These are phyloP conservation scores for Nemania abortiva DNA, from an alignment of 2,329 filamentous ascomycete genomes.

Conservation along the genomic window DNA sequence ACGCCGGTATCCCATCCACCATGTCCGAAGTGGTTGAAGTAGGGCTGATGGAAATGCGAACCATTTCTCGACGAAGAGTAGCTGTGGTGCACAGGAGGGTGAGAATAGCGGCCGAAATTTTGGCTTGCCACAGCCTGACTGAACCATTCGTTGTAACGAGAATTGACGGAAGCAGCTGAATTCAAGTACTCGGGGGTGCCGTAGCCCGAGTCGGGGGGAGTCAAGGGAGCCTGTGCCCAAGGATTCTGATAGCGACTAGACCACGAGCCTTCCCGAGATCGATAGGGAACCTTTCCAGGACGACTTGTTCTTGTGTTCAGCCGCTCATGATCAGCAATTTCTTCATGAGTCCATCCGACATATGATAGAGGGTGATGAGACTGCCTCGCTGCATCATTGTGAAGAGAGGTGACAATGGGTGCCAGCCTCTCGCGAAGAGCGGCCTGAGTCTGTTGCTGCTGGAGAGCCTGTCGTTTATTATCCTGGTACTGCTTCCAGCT, in stretches of 20 bases:
- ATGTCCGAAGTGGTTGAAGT: slow-evolving; percentile 64
- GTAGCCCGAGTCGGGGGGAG: slow-evolving; percentile 72
- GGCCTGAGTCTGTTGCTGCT: slow-evolving; percentile 56
- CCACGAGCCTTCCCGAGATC: slow-evolving; percentile 60
- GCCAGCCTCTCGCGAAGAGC: slow-evolving; percentile 63
- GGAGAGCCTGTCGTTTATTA: slow-evolving; percentile 57
- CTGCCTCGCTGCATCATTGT: slow-evolving; percentile 53
- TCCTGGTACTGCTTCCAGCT: slow-evolving; percentile 71
- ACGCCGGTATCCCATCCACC: slow-evolving; percentile 64
- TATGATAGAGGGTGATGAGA: slow-evolving; percentile 55
- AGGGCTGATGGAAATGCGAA: slow-evolving; percentile 57
- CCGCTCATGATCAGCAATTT: slow-evolving; percentile 66
- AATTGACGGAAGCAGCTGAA: slow-evolving; percentile 66
- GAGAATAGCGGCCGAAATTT: slow-evolving; percentile 56
- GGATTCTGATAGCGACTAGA: slow-evolving; percentile 55
- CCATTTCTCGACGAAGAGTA: slow-evolving; percentile 55
- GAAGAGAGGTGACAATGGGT: slow-evolving; percentile 62
- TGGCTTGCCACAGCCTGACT: slow-evolving; percentile 53
- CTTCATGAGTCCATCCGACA: slow-evolving; percentile 65
- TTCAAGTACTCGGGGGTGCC: slow-evolving; percentile 70
- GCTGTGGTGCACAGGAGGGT: slow-evolving; percentile 55
- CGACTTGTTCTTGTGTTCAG: slow-evolving; percentile 56
- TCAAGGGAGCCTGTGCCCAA: slow-evolving; percentile 62
- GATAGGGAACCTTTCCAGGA: slow-evolving; percentile 53
- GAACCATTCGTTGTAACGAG: slow-evolving; percentile 71